Percentiles rank a stretch among this genome's conserved stretches.
Conservation (phyloP, 768 basidiomycete genomes). For the Trichaptum fuscoviolaceum region DNA sequence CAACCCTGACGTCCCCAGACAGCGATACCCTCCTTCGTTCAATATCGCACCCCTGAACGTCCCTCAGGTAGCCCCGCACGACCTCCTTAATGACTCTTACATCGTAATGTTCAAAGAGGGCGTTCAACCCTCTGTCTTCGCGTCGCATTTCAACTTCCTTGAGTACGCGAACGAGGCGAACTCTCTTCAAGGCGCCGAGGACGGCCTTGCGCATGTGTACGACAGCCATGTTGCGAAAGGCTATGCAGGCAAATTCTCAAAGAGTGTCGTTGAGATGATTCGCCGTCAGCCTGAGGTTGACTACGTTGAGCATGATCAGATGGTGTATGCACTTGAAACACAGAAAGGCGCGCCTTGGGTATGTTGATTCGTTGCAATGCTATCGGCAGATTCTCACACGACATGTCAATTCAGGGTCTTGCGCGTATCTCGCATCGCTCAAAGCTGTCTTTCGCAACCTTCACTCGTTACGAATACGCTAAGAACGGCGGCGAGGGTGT, state of each 20-base stretch:
- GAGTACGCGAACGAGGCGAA: constrained; percentile 53
- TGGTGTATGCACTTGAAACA: constrained; percentile 62
- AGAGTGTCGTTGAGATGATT: constrained; percentile 65
- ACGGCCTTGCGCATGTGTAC: constrained; percentile 68
- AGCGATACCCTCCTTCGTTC: constrained; percentile 6
- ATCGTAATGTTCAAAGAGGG: constrained; percentile 85
- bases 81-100: constrained; percentile 85
- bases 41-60: constrained; percentile 9
- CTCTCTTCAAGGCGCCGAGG: constrained; percentile 44
- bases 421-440: constrained; percentile 89
- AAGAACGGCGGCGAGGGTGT: constrained; percentile 81
- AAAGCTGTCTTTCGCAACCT: constrained; percentile 72
- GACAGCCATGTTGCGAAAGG: constrained; percentile 60
- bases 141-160: constrained; percentile 79
- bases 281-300: constrained; percentile 84
- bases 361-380: constrained; percentile 25
- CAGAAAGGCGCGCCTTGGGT: constrained; percentile 88
- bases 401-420: constrained; percentile 60
- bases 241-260: constrained; percentile 78
- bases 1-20: constrained; percentile 1
- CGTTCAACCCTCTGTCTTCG: constrained; percentile 46
- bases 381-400: constrained; percentile 6
- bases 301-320: constrained; percentile 90
- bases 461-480: constrained; percentile 76
- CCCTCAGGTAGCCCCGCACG: constrained; percentile 37